Conservation (phyloP, 371 early-diverging fungal species). For the Syncephalis fuscata region DNA sequence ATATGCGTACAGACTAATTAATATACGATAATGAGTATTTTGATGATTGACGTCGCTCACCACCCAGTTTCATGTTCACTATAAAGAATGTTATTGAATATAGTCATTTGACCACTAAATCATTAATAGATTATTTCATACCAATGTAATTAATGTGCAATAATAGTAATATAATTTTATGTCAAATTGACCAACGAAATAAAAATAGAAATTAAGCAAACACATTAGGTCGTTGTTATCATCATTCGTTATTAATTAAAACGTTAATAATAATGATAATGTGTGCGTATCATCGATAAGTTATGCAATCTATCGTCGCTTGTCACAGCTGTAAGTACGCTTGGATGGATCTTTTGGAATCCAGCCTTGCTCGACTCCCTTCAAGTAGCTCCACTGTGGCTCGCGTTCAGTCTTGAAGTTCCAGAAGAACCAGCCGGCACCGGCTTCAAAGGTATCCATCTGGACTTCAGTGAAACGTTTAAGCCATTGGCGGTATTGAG, state of each 20-base stretch:
- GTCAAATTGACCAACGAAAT: too few species aligned
- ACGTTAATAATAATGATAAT: background rate
- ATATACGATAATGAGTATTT: too few species aligned
- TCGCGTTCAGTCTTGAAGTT: slow-evolving; percentile 22
- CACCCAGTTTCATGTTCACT: too few species aligned
- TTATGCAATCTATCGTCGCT: background rate
- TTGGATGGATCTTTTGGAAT: slow-evolving; percentile 14
- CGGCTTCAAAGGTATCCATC: slow-evolving; percentile 19
- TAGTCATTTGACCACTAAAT: too few species aligned
- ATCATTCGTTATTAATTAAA: background rate
- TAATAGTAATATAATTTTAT: too few species aligned
- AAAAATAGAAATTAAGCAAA: too few species aligned
- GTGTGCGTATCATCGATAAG: background rate
- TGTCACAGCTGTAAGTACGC: slow-evolving; percentile 3
- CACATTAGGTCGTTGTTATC: too few species aligned
- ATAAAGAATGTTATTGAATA: too few species aligned
- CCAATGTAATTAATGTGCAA: too few species aligned
- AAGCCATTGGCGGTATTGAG: slow-evolving; percentile 9
- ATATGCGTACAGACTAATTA: too few species aligned
- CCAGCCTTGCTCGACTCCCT: slow-evolving; percentile 17
- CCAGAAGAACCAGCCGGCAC: slow-evolving; percentile 26
- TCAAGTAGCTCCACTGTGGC: slow-evolving; percentile 22
- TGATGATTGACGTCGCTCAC: too few species aligned
- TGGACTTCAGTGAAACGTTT: slow-evolving; percentile 11
- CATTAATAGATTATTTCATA: too few species aligned